Base-by-base conservation (phyloP, 192 early-diverging fungal species). In the Umbelopsis vinacea region DNA sequence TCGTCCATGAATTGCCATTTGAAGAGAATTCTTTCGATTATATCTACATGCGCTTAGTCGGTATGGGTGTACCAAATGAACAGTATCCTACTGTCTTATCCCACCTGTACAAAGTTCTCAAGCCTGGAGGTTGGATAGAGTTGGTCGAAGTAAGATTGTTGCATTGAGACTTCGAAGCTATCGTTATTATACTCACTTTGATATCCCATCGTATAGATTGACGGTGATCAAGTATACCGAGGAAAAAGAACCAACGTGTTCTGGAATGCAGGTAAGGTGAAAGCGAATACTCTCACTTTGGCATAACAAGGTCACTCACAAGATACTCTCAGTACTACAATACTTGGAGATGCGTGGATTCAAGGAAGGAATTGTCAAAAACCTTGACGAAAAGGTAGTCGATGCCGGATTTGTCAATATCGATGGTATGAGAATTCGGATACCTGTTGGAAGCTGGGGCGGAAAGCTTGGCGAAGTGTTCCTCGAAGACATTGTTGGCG, bases 21-120 rank as follows among this genome's bases (percentile, higher is more conserved):
- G 50, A 69, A 22, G 78, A 79, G 12, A 75, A 79, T 26, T 52
- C 57, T 6, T 69, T 79, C 52, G 78, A 79, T 54, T 68, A 72
- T 10, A 60, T 76, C 19, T 37, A 72, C 14, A 57, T 75, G 48
- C 78, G 78, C 21, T 40, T 72, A 7, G 38, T 75, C 6, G 43
- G 71, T 40, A n/a, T 52, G 7, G 67, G 68, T 38, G 26, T 72
- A 23, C 53, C 26, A 19, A 48, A 33, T n/a, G 21, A 68, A 0
- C 35, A 79, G 52, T 79, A 70, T 66, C 53, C 52, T 9, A 15
- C 46, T 14, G 66, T 71, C 7, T 11, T 79, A 8, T 38, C 45
- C 17, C 69, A 76, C 21, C 12, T 68, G 7, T 38, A 46, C 40
- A 46, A 70, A 37, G 52, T 75, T 35, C 37, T 79, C 4, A 79